Evolutionary conservation across 2,329 filamentous ascomycete species (phyloP).

Genomic region (Fusarium sp.): DNA sequence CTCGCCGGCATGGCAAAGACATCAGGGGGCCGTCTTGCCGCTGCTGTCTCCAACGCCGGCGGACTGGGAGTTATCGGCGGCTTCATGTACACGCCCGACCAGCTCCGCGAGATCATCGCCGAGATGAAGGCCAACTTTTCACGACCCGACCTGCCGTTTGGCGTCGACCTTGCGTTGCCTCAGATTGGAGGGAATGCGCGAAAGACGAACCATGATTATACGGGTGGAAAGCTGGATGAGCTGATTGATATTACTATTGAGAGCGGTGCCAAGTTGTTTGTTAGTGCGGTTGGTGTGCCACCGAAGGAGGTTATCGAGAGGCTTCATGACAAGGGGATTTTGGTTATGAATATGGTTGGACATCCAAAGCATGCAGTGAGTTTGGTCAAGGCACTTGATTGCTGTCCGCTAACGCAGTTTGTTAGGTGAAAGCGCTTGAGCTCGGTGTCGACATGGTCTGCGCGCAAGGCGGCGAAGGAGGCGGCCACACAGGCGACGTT

Average conservation of each 20-base stretch:
- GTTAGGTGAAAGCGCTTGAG: conserved; percentile 77
- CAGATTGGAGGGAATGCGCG: conserved; percentile 87
- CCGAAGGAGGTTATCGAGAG: conserved; percentile 78
- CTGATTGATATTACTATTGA: conserved; percentile 88
- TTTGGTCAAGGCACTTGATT: neutral
- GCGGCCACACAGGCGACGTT: conserved; percentile 91
- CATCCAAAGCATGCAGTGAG: conserved; percentile 85
- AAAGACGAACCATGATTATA: conserved; percentile 97
- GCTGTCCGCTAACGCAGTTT: conserved; percentile 12
- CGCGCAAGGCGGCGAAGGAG: conserved; percentile 92
- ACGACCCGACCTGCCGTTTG: conserved; percentile 81
- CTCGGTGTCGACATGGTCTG: conserved; percentile 92
- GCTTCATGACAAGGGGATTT: conserved; percentile 81
- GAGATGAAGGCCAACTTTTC: conserved; percentile 84
- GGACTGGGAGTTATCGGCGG: conserved; percentile 83
- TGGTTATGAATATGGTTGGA: conserved; percentile 98
- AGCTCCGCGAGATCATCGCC: conserved; percentile 83
- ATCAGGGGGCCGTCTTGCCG: conserved; percentile 81
- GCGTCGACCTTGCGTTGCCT: conserved; percentile 90
- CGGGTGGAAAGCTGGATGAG: conserved; percentile 86
- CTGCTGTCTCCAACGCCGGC: conserved; percentile 89
- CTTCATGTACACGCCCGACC: conserved; percentile 77
- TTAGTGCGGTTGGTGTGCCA: conserved; percentile 89
- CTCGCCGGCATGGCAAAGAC: conserved; percentile 95
- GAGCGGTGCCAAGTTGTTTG: conserved; percentile 86